A percentile compares a stretch with the other conserved stretches of the same genome.
Conservation (phyloP, 208 protist genomes). For the Leptomonas pyrrhocoris region DNA sequence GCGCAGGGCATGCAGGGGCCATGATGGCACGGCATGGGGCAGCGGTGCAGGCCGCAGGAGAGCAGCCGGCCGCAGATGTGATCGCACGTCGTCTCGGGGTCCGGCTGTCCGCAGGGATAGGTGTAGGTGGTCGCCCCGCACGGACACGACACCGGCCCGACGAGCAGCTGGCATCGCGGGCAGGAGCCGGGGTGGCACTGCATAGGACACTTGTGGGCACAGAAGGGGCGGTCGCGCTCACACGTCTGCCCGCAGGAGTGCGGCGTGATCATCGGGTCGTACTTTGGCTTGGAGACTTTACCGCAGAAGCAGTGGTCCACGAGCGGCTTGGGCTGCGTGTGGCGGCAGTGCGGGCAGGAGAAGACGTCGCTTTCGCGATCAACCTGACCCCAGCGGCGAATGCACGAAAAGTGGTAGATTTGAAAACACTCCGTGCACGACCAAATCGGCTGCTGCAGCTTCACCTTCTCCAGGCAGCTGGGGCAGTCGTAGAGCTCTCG, state of each 20-base stretch:
- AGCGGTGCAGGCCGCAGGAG: slow-evolving; percentile 58
- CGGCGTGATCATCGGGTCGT: slow-evolving; percentile 70
- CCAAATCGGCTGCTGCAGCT: slow-evolving; percentile 55
- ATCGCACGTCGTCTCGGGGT: slow-evolving; percentile 62
- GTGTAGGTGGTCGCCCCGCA: slow-evolving; percentile 73
- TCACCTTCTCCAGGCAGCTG: slow-evolving; percentile 67
- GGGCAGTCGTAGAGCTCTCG: slow-evolving; percentile 61
- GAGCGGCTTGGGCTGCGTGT: slow-evolving; percentile 34
- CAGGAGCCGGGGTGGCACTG: slow-evolving; percentile 84
- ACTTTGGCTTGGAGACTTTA: slow-evolving; percentile 56
- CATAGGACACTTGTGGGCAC: slow-evolving; percentile 55
- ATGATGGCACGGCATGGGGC: slow-evolving; percentile 51
- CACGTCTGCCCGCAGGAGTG: slow-evolving; percentile 82
- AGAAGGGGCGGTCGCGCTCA: slow-evolving; percentile 43
- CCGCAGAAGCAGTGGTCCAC: slow-evolving; percentile 73
- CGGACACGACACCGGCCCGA: slow-evolving; percentile 49
- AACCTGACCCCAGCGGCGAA: slow-evolving; percentile 56
- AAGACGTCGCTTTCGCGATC: slow-evolving; percentile 31
- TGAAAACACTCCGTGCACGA: slow-evolving; percentile 61
- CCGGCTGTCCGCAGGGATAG: slow-evolving; percentile 65
- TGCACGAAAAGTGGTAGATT: slow-evolving; percentile 77
- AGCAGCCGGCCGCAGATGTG: slow-evolving; percentile 51
- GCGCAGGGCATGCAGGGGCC: slow-evolving; percentile 50
- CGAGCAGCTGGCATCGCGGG: slow-evolving; percentile 44
- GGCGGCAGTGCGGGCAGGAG: slow-evolving; percentile 59